Percentiles rank a stretch among this genome's conserved stretches.
phyloP scores from a whole-genome alignment of 1,139 yeast species.

The Diutina rugosa region DNA sequence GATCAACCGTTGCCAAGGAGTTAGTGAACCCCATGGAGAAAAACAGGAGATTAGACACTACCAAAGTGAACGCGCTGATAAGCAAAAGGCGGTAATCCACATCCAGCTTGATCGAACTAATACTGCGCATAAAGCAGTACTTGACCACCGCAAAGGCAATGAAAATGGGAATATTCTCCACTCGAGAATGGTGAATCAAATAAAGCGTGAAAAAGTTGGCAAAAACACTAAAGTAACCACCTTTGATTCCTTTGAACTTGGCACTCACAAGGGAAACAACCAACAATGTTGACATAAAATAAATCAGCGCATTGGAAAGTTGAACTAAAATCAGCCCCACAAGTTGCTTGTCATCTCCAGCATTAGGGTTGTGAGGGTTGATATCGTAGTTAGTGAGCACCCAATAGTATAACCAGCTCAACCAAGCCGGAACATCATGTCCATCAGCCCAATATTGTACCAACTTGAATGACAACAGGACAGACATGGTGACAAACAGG shows the following conservation, averaged over 20 bases:
- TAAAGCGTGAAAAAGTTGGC: conserved; percentile 36
- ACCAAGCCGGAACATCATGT: conserved; percentile 28
- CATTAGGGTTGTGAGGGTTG: not conserved
- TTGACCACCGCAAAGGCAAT: conserved; percentile 33
- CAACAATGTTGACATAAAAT: not conserved
- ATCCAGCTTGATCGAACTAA: not conserved
- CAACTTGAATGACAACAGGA: conserved; percentile 44
- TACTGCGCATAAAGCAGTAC: conserved; percentile 10
- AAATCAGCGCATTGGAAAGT: not conserved
- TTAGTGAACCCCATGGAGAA: conserved; percentile 88
- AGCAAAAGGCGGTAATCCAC: not conserved
- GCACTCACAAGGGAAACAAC: conserved; percentile 9
- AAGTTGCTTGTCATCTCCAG: not conserved
- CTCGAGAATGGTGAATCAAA: conserved; percentile 58
- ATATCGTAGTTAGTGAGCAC: not conserved
- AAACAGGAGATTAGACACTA: conserved; percentile 43
- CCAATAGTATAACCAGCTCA: conserved; percentile 18
- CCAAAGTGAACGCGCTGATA: not conserved
- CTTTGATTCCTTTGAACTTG: conserved; percentile 11
- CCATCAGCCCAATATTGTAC: conserved; percentile 33
- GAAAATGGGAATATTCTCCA: conserved; percentile 60
- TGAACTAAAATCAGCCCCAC: not conserved
- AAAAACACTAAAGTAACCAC: conserved; percentile 26
- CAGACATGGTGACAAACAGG: conserved; percentile 24
- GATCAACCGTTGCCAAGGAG: conserved; percentile 80